These are phyloP conservation scores for Jamesozyma gamospora DNA, from an alignment of 805 yeast species.

Conservation along the genomic window DNA sequence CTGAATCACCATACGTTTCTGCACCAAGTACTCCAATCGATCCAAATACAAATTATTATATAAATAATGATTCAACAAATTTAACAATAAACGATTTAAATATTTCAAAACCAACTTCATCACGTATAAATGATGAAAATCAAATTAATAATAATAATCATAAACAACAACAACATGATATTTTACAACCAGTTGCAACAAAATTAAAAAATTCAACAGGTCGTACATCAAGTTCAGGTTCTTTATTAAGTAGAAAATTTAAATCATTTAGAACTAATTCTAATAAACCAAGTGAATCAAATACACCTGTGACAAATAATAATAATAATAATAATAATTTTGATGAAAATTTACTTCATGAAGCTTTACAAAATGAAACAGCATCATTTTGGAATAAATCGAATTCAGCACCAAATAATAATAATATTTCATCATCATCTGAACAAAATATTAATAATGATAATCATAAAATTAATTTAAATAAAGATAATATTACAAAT, in stretches of 20 bases:
- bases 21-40: slow-evolving; percentile 9
- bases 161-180: neutral
- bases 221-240: slow-evolving; percentile 20
- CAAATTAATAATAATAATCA: neutral
- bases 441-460: too few species aligned
- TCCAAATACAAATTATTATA: neutral
- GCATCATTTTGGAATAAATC: neutral
- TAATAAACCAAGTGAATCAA: slow-evolving; percentile 3
- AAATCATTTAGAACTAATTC: slow-evolving; percentile 14
- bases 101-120: neutral
- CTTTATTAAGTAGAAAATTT: slow-evolving; percentile 20
- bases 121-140: neutral
- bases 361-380: neutral
- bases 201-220: slow-evolving; percentile 6
- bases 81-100: neutral
- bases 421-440: neutral
- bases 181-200: neutral
- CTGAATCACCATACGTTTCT: slow-evolving; percentile 6
- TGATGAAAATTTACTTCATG: neutral
- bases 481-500: too few species aligned
- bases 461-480: too few species aligned
- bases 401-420: neutral
- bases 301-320: slow-evolving; percentile 2
- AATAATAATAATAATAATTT: neutral
- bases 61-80: neutral